Percentiles rank a stretch among this genome's conserved stretches.
Conservation (phyloP, 2,329 filamentous ascomycete genomes). For the Fusarium nelsonii region DNA sequence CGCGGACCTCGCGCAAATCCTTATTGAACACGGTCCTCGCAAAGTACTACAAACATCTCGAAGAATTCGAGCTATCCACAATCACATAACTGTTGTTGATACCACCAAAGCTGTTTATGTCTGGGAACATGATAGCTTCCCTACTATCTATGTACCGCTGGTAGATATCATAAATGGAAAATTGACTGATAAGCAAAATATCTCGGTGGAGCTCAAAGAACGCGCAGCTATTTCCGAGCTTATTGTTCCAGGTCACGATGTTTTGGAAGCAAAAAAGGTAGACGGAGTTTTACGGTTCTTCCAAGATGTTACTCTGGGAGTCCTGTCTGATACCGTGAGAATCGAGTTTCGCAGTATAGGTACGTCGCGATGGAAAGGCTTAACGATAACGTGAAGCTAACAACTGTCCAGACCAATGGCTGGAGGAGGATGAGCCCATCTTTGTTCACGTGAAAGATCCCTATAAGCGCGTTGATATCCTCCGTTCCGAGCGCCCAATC, state of each 20-base stretch:
- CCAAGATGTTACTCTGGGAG: slow-evolving; percentile 53
- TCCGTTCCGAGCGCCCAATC: slow-evolving; percentile 66
- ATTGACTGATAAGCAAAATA: slow-evolving; percentile 44
- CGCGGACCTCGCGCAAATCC: slow-evolving; percentile 20
- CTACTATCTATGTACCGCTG: slow-evolving; percentile 58
- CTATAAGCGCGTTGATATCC: slow-evolving; percentile 72
- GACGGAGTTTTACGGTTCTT: slow-evolving; percentile 56
- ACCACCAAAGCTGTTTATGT: slow-evolving; percentile 54
- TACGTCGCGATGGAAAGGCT: slow-evolving; percentile 13
- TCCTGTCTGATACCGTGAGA: slow-evolving; percentile 51
- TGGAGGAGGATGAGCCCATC: slow-evolving; percentile 70
- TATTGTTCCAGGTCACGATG: slow-evolving; percentile 45
- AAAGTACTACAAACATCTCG: slow-evolving; percentile 44
- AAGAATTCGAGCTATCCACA: slow-evolving; percentile 52
- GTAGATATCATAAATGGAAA: slow-evolving; percentile 49
- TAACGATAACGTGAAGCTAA: background rate
- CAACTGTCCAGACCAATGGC: slow-evolving; percentile 52
- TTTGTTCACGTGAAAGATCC: slow-evolving; percentile 75
- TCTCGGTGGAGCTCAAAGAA: slow-evolving; percentile 45
- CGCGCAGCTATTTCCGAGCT: slow-evolving; percentile 51
- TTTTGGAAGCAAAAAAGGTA: slow-evolving; percentile 45
- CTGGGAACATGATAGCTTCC: slow-evolving; percentile 63
- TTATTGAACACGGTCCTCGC: slow-evolving; percentile 37
- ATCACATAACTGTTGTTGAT: slow-evolving; percentile 53
- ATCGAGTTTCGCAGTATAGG: slow-evolving; percentile 54